Evolutionary conservation across 352 stramenopile species (phyloP).

Genomic region (Globisporangium irregulare): DNA sequence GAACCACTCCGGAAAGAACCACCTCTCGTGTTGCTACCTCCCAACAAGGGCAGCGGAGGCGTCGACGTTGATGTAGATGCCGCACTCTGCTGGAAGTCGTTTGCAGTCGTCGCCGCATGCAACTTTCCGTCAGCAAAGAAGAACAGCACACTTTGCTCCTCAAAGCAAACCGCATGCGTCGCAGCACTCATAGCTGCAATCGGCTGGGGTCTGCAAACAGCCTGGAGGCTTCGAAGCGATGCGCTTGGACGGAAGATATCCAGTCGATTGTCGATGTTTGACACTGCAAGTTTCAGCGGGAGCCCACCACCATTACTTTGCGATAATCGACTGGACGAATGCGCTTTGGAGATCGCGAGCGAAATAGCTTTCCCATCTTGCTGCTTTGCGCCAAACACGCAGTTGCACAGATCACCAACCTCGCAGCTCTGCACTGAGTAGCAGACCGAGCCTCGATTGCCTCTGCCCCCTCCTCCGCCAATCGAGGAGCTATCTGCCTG

Average conservation of each 20-base stretch:
- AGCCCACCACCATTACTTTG: neutral
- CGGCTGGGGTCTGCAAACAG: slow-evolving; percentile 27
- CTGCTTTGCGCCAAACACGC: slow-evolving; percentile 42
- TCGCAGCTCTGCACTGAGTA: slow-evolving; percentile 65
- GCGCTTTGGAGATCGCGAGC: slow-evolving; percentile 31
- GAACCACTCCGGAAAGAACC: slow-evolving; percentile 8
- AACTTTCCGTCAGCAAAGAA: slow-evolving; percentile 33
- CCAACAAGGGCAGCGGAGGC: neutral
- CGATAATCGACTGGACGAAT: neutral
- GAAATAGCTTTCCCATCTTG: slow-evolving; percentile 19
- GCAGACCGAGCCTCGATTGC: slow-evolving; percentile 20
- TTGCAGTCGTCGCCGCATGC: slow-evolving; percentile 24
- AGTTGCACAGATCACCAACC: slow-evolving; percentile 38
- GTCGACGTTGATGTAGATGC: neutral
- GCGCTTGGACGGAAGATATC: slow-evolving; percentile 34
- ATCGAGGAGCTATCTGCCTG: slow-evolving; percentile 34
- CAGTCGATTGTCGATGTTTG: slow-evolving; percentile 37
- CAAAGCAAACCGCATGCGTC: slow-evolving; percentile 36
- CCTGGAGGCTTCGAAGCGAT: slow-evolving; percentile 34
- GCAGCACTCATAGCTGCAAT: slow-evolving; percentile 23
- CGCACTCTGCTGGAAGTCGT: slow-evolving; percentile 11
- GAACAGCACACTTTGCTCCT: slow-evolving; percentile 37
- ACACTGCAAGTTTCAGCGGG: slow-evolving; percentile 31
- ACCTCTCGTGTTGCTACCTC: neutral
- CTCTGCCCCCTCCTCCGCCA: slow-evolving; percentile 9